Evolutionary conservation across 2,329 filamentous ascomycete species (phyloP), one percentile per base, ranked within the genome.

Genomic region (Fragosphaeria purpurea): DNA sequence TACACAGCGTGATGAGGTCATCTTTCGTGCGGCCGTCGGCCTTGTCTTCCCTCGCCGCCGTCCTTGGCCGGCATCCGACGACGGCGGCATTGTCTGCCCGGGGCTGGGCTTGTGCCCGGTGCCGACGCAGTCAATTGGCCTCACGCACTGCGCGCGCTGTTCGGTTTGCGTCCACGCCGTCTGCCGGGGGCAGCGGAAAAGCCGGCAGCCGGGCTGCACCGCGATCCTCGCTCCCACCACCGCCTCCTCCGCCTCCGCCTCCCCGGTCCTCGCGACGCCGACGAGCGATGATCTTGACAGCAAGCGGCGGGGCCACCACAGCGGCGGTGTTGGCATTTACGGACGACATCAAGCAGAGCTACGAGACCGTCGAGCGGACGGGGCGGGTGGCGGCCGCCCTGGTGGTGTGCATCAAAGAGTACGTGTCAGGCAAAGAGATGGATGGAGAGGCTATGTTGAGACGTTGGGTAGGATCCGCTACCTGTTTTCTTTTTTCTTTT

Each of bases 331-430:
- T 80, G 33, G 74, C 76, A 30, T 81, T 82, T 54, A 72, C 73
- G 33, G 80, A 84, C 63, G 82, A 95, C 57, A 81, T 88, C 57
- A 86, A 84, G 65, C 82, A 87, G 70, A 76, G 77, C 37, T 91
- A 87, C 63, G 79, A 83, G 48, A 86, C 87, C 9, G 79, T 79
- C 2, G 83, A 88, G 68, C 78, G 91, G 57, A 85, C 86, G 37
- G 85, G 86, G 7, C 79, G 91, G 55, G 91, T 97, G 30, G 82
- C 83, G 9, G 73, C 77, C 32, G 80, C 86, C 33, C 67, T 97
- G 59, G 80, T 79, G 11, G 72, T 95, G 51, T 90, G 86, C 69
- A 93, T 97, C 57, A 90, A 91, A 62, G 91, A 95, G 88, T 95
- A 73, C 54, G 60, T 53, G 34, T 2, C 11, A 13, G 13, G 33